Evolutionary conservation across 2,329 filamentous ascomycete genomes (phyloP).

Genomic region (Talaromyces albobiverticillius): DNA sequence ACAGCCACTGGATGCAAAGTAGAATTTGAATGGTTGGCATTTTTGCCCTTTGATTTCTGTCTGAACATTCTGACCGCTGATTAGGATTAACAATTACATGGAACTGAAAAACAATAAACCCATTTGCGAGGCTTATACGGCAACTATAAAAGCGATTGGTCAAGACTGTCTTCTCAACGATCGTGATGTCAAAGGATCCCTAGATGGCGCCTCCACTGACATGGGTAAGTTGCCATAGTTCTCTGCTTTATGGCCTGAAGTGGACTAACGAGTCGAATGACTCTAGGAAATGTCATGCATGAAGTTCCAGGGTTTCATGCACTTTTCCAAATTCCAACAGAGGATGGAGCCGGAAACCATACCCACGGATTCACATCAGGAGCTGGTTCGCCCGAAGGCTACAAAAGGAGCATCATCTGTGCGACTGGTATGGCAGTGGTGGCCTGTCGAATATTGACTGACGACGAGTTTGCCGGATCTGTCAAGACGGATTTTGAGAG

Average conservation of each 20-base stretch:
- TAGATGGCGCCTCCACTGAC: constrained; percentile 27
- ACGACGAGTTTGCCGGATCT: constrained; percentile 7
- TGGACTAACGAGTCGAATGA: background rate
- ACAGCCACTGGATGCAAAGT: constrained; percentile 34
- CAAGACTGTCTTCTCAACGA: constrained; percentile 20
- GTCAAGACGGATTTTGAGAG: constrained; percentile 12
- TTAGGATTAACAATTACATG: constrained; percentile 28
- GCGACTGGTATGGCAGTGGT: constrained; percentile 15
- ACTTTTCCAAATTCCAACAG: constrained; percentile 41
- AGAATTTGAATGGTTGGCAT: constrained; percentile 26
- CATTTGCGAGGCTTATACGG: constrained; percentile 29
- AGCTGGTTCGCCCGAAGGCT: constrained; percentile 30
- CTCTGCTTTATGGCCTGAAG: background rate
- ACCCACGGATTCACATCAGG: constrained; percentile 39
- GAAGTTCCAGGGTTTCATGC: constrained; percentile 45
- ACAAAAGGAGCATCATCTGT: constrained; percentile 10
- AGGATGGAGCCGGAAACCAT: constrained; percentile 25
- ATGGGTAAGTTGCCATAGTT: constrained; percentile 14
- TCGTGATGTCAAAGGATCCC: constrained; percentile 33
- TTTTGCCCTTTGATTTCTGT: constrained; percentile 19
- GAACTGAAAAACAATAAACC: constrained; percentile 29
- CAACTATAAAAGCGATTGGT: constrained; percentile 28
- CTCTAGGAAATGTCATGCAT: constrained; percentile 42
- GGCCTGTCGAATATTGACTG: constrained; percentile 11
- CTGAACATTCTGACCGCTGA: background rate